Evolutionary conservation across 225 moss, liverwort and hornwort species (phyloP), one percentile per base, ranked within the genome.

Genomic region (Physcomitrellopsis africana): DNA sequence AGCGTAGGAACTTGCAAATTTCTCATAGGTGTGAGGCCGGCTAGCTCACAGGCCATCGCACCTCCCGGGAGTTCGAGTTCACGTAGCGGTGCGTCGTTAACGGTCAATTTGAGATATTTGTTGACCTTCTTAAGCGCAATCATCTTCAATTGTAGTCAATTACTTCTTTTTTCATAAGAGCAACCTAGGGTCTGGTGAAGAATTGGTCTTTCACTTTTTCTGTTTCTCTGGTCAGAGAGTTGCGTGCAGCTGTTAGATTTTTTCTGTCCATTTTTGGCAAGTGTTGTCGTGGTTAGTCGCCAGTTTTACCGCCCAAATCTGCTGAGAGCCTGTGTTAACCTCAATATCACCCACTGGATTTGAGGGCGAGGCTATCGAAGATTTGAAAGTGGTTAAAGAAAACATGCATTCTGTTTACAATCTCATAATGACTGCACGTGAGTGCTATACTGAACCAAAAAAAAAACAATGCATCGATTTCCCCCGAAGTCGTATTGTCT

Each of bases 1-100:
- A 82, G 92, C 0, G 12, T 62, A 3, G 85, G 85, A 1, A 57
- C 77, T 0, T 96, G 96, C 85, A 85, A 72, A 37, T 96, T 92
- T 46, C 9, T 83, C 10, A 72, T 96, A 20, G 96, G 93, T 2
- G 63, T 96, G 15, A 70, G 72, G 53, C 73, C 84, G 42, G 46
- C 0, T 9, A 3, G 12, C 1, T 0, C 58, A 0, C 15, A 29
- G 17, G 42, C 44, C 24, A 55, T 15, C 2, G 67, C 47, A 29
- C 81, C 23, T 27, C 81, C 45, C 13, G 72, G 26, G 0, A 7
- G 53, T 27, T 18, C 66, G 16, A 44, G 15, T n/a, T 0, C 53
- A 60, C 22, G 8, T n/a, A n/a, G 23, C 23, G 27, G 51, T 0
- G 12, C 71, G 9, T 64, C 77, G 10, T 6, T 63, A 3, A 24